Conservation (phyloP, 345 rosid species). For the Cardamine chenopodiifolia region DNA sequence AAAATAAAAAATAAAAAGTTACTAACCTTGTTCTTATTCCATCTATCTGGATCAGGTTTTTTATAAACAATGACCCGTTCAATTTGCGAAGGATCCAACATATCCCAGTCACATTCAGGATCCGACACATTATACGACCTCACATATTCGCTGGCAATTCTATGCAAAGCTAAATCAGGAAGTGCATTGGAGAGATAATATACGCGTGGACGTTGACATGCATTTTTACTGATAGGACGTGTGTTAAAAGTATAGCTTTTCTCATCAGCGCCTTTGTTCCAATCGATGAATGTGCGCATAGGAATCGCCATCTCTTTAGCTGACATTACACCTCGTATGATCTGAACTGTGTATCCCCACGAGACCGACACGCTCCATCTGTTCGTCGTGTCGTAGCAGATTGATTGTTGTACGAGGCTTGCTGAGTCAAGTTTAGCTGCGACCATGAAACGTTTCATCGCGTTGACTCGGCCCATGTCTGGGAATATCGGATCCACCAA, state of each 20-base stretch:
- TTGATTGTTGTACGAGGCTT: conserved; percentile 63
- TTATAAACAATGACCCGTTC: conserved; percentile 48
- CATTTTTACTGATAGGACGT: conserved; percentile 44
- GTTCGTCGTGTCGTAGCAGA: conserved; percentile 59
- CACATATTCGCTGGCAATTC: conserved; percentile 54
- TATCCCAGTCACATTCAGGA: conserved; percentile 53
- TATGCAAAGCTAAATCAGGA: conserved; percentile 23
- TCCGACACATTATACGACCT: conserved; percentile 24
- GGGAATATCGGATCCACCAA: conserved; percentile 71
- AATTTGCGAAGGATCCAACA: conserved; percentile 45
- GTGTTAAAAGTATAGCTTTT: conserved; percentile 57
- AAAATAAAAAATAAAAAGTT: not conserved
- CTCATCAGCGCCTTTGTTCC: conserved; percentile 50
- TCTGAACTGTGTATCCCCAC: conserved; percentile 79
- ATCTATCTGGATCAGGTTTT: conserved; percentile 49
- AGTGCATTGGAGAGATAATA: conserved; percentile 51
- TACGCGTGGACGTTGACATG: conserved; percentile 60
- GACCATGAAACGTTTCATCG: conserved; percentile 49
- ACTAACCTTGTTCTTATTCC: conserved; percentile 49
- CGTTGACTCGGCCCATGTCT: conserved; percentile 45
- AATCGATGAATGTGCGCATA: conserved; percentile 58
- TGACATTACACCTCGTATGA: conserved; percentile 51
- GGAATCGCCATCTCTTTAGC: conserved; percentile 62
- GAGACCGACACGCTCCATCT: conserved; percentile 76
- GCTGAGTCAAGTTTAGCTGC: conserved; percentile 66